A percentile compares a stretch with the other conserved stretches of the same genome.
phyloP scores from a whole-genome alignment of 1,284 basidiomycete species.

The Ceratobasidium sp. region DNA sequence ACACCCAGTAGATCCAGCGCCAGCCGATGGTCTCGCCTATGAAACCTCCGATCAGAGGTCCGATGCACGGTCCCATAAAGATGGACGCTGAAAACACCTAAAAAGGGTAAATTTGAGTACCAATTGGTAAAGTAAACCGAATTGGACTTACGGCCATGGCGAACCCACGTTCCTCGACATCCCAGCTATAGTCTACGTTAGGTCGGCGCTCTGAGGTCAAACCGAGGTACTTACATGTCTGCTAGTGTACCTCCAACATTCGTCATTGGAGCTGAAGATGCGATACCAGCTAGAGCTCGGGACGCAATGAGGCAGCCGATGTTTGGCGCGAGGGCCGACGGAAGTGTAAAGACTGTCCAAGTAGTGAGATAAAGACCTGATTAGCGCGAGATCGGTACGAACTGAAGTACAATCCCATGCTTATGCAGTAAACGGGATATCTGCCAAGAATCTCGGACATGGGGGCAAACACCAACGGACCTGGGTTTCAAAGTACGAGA shows the following conservation, averaged over 20 bases:
- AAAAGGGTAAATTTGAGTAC: not conserved
- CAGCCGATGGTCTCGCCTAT: slow-evolving; percentile 50
- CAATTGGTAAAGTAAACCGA: not conserved
- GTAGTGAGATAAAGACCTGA: not conserved
- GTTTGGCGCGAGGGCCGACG: slow-evolving; percentile 39
- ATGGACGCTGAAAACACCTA: slow-evolving; percentile 39
- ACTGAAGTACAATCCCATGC: slow-evolving; percentile 41
- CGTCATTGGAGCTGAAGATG: slow-evolving; percentile 39
- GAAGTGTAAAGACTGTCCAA: slow-evolving; percentile 25
- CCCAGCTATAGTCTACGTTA: slow-evolving; percentile 21
- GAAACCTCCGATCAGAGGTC: slow-evolving; percentile 42
- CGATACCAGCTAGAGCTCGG: slow-evolving; percentile 36
- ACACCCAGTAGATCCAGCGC: slow-evolving; percentile 60
- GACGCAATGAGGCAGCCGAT: slow-evolving; percentile 36
- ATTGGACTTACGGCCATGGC: slow-evolving; percentile 36
- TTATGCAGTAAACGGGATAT: slow-evolving; percentile 38
- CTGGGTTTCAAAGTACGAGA: not conserved
- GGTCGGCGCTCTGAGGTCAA: not conserved
- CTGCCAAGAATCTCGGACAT: slow-evolving; percentile 52
- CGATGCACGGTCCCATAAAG: slow-evolving; percentile 45
- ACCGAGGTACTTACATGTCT: slow-evolving; percentile 28
- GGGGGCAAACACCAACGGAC: slow-evolving; percentile 45
- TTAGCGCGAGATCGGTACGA: not conserved
- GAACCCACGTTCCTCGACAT: slow-evolving; percentile 33
- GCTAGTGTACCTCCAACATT: slow-evolving; percentile 40